Base-by-base conservation (phyloP, 768 basidiomycete genomes). In the Lentinula boryana region DNA sequence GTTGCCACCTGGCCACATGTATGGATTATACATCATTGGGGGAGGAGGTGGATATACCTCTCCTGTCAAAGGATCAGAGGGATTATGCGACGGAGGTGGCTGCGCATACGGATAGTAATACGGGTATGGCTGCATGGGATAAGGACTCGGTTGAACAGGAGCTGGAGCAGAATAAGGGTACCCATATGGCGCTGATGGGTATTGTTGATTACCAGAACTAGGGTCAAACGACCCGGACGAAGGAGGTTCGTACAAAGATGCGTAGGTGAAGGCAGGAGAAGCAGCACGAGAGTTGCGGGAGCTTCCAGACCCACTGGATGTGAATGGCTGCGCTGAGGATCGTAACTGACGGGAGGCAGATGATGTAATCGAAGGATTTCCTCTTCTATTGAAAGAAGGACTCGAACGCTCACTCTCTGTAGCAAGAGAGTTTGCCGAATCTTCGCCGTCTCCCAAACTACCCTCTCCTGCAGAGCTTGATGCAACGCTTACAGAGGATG, bases 321-420 rank as follows among this genome's bases (percentile, higher is more conserved):
- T 78, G 69, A 81, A 85, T 35, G 72, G 74, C 61, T 72, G 78
- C 27, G 78, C 81, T 57, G 73, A 75, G 41, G 84, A 80, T 44
- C 85, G 83, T 32, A 85, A 69, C 31, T 87, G 85, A 61, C 86
- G 81, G 7, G 83, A 82, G 4, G 85, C 84, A 0, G 86, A 85
- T 16, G 82, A 78, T 38, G 80, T 78, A 15, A 82, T 83, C 2
- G 71, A 72, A 63, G 74, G 74, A 46, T 72, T 71, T 59, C 84
- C 83, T 67, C 78, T 83, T 68, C 80, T 84, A 63, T 88, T 71
- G 55, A 76, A 75, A 5, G 76, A 73, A 41, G 78, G 75, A 16
- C 70, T 76, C 8, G 90, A 90, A 83, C 88, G 90, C 72, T 92
- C 90, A 70, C 89, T 90, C 72, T 93, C 90, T 16, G 89, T 90